Evolutionary conservation across 768 basidiomycete genomes (phyloP).

Genomic region (Tephrocybe rancida): DNA sequence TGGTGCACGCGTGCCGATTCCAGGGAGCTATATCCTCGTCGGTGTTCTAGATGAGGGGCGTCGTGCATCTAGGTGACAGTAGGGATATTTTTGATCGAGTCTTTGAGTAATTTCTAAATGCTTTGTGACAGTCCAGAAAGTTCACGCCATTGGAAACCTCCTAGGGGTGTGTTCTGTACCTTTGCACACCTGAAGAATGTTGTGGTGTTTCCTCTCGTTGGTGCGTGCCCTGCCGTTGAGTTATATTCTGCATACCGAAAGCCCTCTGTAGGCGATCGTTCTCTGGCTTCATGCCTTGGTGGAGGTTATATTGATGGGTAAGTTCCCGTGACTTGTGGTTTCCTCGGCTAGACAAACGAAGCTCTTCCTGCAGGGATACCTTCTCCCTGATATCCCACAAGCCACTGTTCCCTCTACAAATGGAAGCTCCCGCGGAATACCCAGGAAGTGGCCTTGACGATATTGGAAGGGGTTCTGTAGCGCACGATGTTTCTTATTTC

Average conservation of each 20-base stretch:
- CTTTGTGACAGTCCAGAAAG: constrained; percentile 55
- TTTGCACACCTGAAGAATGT: constrained; percentile 66
- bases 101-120: constrained; percentile 1
- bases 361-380: constrained; percentile 47
- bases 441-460: constrained; percentile 25
- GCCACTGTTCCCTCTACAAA: constrained; percentile 51
- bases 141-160: constrained; percentile 68
- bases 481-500: constrained; percentile 76
- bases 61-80: constrained; percentile 77
- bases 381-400: constrained; percentile 60
- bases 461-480: constrained; percentile 49
- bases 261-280: constrained; percentile 46
- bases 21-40: not conserved
- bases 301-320: constrained; percentile 81
- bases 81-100: constrained; percentile 12
- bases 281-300: constrained; percentile 67
- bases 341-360: not conserved
- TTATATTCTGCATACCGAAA: not conserved
- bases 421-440: constrained; percentile 55
- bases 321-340: constrained; percentile 11
- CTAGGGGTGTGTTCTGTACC: constrained; percentile 50
- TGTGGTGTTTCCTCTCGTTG: constrained; percentile 66
- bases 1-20: not conserved
- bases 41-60: constrained; percentile 18
- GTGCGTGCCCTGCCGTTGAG: constrained; percentile 32